Evolutionary conservation across 2,329 filamentous ascomycete genomes (phyloP).

Genomic region (Ophiocordyceps camponoti-leonardi): DNA sequence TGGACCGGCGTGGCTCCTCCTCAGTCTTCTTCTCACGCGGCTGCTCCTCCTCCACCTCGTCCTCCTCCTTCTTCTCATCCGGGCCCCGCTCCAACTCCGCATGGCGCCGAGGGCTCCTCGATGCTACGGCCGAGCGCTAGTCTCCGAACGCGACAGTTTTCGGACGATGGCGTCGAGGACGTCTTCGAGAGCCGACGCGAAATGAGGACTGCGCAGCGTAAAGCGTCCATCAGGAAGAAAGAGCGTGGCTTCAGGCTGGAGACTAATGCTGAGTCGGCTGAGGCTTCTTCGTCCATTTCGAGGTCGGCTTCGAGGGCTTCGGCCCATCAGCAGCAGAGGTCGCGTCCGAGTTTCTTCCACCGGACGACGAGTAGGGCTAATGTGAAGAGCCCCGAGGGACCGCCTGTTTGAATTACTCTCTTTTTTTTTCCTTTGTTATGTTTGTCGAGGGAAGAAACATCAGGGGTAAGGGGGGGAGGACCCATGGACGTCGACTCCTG

Average conservation of each 20-base stretch:
- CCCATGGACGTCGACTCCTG: no score
- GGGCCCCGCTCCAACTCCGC: background rate
- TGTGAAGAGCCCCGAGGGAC: background rate
- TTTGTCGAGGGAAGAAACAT: background rate
- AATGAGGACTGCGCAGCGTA: constrained; percentile 15
- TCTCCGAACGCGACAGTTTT: no score
- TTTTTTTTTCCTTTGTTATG: background rate
- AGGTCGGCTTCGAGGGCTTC: constrained; percentile 8
- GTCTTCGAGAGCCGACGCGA: constrained; percentile 26
- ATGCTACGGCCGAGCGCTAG: no score
- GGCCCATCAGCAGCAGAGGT: background rate
- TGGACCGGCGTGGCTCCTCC: constrained; percentile 20
- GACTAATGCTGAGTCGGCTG: constrained; percentile 9
- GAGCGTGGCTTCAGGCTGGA: constrained; percentile 12
- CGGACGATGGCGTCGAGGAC: constrained; percentile 22
- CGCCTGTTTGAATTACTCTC: background rate
- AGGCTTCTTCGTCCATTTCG: constrained; percentile 11
- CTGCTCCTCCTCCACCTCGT: constrained; percentile 2
- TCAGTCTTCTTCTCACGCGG: constrained; percentile 7
- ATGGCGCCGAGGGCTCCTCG: no score
- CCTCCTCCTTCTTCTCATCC: constrained; percentile 14
- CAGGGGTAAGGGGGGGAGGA: background rate
- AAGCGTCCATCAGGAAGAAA: constrained; percentile 21
- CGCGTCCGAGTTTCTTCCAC: background rate
- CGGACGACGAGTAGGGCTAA: background rate